Evolutionary conservation across 164 flowering plant genomes (phyloP), one percentile per base, ranked within the genome.

Genomic region (Kalanchoe fedtschenkoi): DNA sequence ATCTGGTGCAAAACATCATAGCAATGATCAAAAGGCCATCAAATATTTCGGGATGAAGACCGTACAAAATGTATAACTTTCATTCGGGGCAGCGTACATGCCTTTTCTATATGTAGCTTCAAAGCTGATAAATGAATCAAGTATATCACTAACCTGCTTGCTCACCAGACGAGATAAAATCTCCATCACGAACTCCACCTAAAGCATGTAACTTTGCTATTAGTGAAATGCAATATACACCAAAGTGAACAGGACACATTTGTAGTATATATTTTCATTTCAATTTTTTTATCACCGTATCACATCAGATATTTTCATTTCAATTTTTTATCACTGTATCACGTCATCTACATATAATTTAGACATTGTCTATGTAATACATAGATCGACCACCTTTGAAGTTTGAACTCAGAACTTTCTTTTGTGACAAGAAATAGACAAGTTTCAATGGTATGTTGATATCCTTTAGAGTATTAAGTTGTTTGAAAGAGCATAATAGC

Each of bases 171-270:
- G 95, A 16, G 87, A 85, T 58, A 95, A 95, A 42, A 95, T 91
- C 66, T 87, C 97, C 93, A 95, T 80, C 66, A 87, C 75, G 53
- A 89, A 91, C 37, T 85, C 96, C 60, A 86, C 89, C 97, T 95
- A 71, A 26, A 51, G 22, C 17, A 51, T 51, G 17, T 24, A 21
- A 26, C 13, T 42, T 24, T 47, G 28, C 21, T 10, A 51, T 26
- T 51, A 51, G 32, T 51, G 56, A 22, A 11, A 11, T 2, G 21
- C 11, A 47, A 47, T 11, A 5, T n/a, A 6, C n/a, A 44, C 9
- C 51, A 44, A 44, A 17, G 1, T 19, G 19, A n/a, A 24, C 6
- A 19, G 19, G 22, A 47, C 28, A 1, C 14, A 47, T 2, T 3
- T 0, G 28, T 15, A 47, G 9, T 9, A 47, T 22, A 47, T 29